Evolutionary conservation across 2,329 filamentous ascomycete species (phyloP), one percentile per base, ranked within the genome.

Genomic region (Sporothrix brunneoviolacea): DNA sequence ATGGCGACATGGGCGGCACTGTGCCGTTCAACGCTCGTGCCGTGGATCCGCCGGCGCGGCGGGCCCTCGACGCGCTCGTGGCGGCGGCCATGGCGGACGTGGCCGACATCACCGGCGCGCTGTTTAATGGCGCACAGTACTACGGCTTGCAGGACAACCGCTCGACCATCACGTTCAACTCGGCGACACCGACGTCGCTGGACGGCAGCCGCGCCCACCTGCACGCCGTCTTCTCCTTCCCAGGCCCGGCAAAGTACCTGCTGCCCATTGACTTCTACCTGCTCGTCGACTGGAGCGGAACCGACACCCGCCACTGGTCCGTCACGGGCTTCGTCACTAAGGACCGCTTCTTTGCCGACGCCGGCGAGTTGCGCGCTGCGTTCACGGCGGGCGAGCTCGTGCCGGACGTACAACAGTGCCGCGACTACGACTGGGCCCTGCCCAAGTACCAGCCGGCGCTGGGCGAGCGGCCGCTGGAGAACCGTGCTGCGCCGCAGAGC

Each of bases 211-310:
- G 66, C 28, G 63, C 68, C 9, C 68, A 67, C 51, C 60, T 66
- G 4, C 68, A 66, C 51, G 63, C 69, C 46, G 68, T 72, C 58
- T 73, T 73, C 57, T 62, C 68, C 33, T 64, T 68, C 37, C 67
- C 68, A 10, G 67, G 70, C 0, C 48, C 62, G 3, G 66, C 69
- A 0, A 58, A 59, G 1, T 72, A 70, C 53, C 60, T 74, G 48
- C 65, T 64, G 9, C 71, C 71, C 0, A 54, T 74, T 3, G 72
- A 73, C 56, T 68, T 76, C 45, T 75, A 68, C 55, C 61, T 72
- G 7, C 55, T 72, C 18, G 58, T 73, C 10, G 68, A 75, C 52
- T 63, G 64, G 39, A 65, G 67, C 2, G 72, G 73, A 16, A 71
- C 68, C 3, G 71, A 75, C 57, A 57, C 67, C 4, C 65, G 64